Evolutionary conservation across 2,329 filamentous ascomycete genomes (phyloP), one percentile per base, ranked within the genome.

Genomic region (Trichoderma aggressivum): DNA sequence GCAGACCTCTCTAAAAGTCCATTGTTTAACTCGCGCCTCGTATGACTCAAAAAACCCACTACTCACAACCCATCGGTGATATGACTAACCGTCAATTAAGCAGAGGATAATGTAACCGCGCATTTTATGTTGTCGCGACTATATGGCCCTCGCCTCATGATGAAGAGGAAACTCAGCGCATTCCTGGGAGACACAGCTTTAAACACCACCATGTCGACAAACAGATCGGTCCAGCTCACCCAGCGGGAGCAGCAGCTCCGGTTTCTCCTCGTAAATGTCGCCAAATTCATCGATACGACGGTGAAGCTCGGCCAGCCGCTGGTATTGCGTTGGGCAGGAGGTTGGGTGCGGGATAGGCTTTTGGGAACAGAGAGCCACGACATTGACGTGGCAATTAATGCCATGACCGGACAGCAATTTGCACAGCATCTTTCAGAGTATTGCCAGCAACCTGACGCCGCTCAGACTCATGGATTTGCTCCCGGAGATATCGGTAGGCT

Each of bases 281-380:
- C 92, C 28, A 81, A 86, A 12, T 91, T 90, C 76, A 78, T 82
- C 43, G 87, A 92, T 75, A 76, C 80, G 34, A 78, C 82, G 1
- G 81, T 82, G 60, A 77, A 85, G 64, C 77, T 88, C 11, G 78
- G 82, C 16, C 85, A 90, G 74, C 86, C 90, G 24, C 79, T 91
- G 16, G 84, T 90, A 21, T 84, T 96, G 59, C 90, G 93, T 63
- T 95, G 92, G 87, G 93, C 93, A 0, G 93, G 93, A 71, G 93
- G 93, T 30, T 97, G 93, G 93, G 93, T 96, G 12, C 90, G 93
- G 53, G 93, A 97, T 83, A 94, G 93, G 82, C 86, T 96, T 3
- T 86, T 96, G 5, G 89, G 89, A 24, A 85, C 90, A 14, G 86
- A 86, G 72, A 94, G 91, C 77, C 87, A 94, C 78, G 93, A 97